Evolutionary conservation across 2,329 filamentous ascomycete species (phyloP), one percentile per base, ranked within the genome.

Genomic region (Lecanosticta acicola): DNA sequence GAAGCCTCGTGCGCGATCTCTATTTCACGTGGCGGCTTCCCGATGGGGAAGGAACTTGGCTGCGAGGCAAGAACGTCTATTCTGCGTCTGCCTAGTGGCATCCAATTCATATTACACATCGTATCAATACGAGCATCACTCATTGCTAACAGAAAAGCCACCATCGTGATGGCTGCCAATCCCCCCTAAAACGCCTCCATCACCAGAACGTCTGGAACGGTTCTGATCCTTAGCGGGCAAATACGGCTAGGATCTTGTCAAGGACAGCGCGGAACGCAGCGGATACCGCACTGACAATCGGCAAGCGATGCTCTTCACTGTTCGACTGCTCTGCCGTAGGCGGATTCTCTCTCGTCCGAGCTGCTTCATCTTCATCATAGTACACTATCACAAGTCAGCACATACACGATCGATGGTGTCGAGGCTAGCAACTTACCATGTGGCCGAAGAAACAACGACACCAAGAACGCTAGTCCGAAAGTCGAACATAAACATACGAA

Each of bases 401-500:
- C 38, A 3, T 20, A 18, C 19, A 14, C 34, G 9, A 11, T 13
- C 14, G 2, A 10, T 1, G 16, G n/a, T 9, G 32, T 4, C 19
- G 34, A n/a, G n/a, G n/a, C 17, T 16, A 10, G 16, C 18, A 32
- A 78, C 85, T 71, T 71, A 94, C 89, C 74, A 71, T 86, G 75
- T 3, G 89, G 84, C 59, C 72, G 77, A 19, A 97, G 73, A 43
- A 89, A 78, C 65, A 83, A 84, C 59, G 81, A 85, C 43, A 80
- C 74, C 2, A 82, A 41, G 21, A 91, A 75, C 0, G 82, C 82
- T 7, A 82, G 18, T 1, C 70, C 77, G 63, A 94, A 94, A 0
- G 86, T 72, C 5, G 69, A 68, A 0, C 78, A 71, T 36, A 97
- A 67, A 40, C 85, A 79, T 7, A 94, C 79, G 64, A 96, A 96